These are phyloP conservation scores for Xylaria bambusicola DNA, from an alignment of 495 filamentous ascomycete species.

Conservation along the genomic window DNA sequence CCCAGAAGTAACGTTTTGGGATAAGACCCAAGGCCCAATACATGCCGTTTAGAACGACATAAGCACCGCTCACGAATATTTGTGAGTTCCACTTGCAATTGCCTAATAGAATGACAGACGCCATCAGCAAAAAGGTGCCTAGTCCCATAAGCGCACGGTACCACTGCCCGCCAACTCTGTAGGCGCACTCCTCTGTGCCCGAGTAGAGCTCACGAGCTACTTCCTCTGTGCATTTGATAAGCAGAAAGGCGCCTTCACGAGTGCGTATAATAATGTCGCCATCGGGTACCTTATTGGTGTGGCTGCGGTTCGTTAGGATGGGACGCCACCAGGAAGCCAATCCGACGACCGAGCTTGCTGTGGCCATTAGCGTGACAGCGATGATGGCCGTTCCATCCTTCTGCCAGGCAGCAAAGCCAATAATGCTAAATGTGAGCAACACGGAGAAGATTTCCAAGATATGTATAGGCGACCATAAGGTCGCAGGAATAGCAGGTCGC, in stretches of 20 bases:
- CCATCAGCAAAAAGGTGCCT: constrained; percentile 63
- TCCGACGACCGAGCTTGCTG: constrained; percentile 53
- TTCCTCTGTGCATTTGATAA: constrained; percentile 63
- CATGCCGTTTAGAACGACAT: constrained; percentile 60
- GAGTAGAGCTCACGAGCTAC: constrained; percentile 66
- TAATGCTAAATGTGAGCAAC: constrained; percentile 50
- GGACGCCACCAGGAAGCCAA: constrained; percentile 58
- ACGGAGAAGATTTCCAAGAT: constrained; percentile 52
- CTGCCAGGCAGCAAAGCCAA: constrained; percentile 34
- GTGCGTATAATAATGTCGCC: constrained; percentile 65
- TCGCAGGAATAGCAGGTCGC: constrained; percentile 49
- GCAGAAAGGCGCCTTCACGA: constrained; percentile 60
- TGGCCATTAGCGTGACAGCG: constrained; percentile 47
- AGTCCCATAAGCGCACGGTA: constrained; percentile 57
- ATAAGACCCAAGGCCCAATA: constrained; percentile 61
- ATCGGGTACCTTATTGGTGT: constrained; percentile 50
- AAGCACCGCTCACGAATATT: constrained; percentile 56
- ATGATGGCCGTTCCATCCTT: constrained; percentile 57
- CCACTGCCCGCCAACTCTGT: constrained; percentile 44
- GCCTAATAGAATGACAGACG: constrained; percentile 60
- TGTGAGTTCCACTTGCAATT: constrained; percentile 64
- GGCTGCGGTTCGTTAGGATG: constrained; percentile 49
- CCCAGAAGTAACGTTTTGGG: constrained; percentile 51
- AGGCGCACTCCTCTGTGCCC: constrained; percentile 59
- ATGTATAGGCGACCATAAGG: constrained; percentile 52